Base-by-base conservation (phyloP, 2,329 filamentous ascomycete genomes). In the Penicillium sp. region DNA sequence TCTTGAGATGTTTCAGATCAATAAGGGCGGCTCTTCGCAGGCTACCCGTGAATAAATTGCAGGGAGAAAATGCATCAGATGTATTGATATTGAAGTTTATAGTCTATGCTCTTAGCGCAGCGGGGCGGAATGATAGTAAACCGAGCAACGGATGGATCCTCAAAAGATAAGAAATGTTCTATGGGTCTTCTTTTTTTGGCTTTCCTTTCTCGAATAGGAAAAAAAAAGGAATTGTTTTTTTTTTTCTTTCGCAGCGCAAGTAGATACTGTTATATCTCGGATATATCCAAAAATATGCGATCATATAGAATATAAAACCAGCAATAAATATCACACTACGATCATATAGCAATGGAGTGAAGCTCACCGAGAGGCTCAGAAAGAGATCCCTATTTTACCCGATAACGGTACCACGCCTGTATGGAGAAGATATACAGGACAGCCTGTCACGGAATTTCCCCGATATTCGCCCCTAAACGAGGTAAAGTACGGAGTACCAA, bases 381-480 rank as follows among this genome's bases (percentile, higher is more conserved):
- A 47, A 36, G 6, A 39, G 51, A 56, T 62, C 40, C 63, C 63
- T 64, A 64, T 29, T 55, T 65, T 65, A 65, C 63, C 63, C 63
- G 63, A 64, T 6, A 11, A 10, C 19, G 38, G 63, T 65, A 64
- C 40, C 29, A 5, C 8, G 29, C 27, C 6, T 27, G 54, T 57
- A 57, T n/a, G 31, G 19, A 4, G 31, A 6, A 29, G 10, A 57
- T 21, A 43, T 16, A 53, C 54, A 25, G 36, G 55, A 57, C 31
- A 27, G 38, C 36, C n/a, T 29, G 34, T 56, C 51, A 58, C 55
- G 21, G 29, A 23, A 48, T 55, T 55, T 58, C 52, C 50, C 50
- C 36, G 49, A 53, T 15, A 4, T 51, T 59, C 40, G 27, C 33
- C 33, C 55, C 53, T 3, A 43, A 44, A n/a, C 21, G 21, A 50